phyloP scores from a whole-genome alignment of 1,139 yeast species.

The Yamadazyma siamensis region DNA sequence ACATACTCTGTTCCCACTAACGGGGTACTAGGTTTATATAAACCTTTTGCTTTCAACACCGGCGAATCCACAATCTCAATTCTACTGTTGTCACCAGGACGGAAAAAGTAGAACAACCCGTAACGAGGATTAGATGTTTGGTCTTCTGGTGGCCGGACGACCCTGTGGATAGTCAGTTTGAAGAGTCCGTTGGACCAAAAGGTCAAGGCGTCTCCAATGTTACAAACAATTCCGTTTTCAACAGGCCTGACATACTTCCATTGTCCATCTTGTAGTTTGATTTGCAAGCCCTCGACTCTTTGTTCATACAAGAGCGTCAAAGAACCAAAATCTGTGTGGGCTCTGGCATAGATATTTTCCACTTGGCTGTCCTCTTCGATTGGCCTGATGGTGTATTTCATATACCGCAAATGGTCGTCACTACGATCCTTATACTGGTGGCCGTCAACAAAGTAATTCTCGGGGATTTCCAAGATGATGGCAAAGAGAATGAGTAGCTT shows the following conservation, averaged over 20 bases:
- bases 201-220: conserved; percentile 29
- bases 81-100: conserved; percentile 29
- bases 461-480: conserved; percentile 28
- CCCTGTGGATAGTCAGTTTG: conserved; percentile 31
- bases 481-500: conserved; percentile 29
- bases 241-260: conserved; percentile 31
- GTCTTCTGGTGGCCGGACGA: conserved; percentile 29
- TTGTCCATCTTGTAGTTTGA: conserved; percentile 20
- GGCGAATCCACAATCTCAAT: conserved; percentile 31
- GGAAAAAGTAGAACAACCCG: conserved; percentile 31
- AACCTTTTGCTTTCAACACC: conserved; percentile 23
- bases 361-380: conserved; percentile 24
- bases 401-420: conserved; percentile 31
- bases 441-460: conserved; percentile 25
- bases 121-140: conserved; percentile 26
- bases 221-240: conserved; percentile 26
- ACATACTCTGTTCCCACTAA: conserved; percentile 29
- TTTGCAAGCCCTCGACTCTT: conserved; percentile 28
- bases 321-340: conserved; percentile 31
- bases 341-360: conserved; percentile 28
- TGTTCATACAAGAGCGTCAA: conserved; percentile 27
- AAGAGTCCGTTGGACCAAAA: conserved; percentile 33
- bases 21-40: conserved; percentile 20
- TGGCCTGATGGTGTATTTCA: conserved; percentile 27
- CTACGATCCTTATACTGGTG: conserved; percentile 29